These are phyloP conservation scores for Erythrophleum fordii DNA, from an alignment of 306 rosid genomes.

Conservation along the genomic window DNA sequence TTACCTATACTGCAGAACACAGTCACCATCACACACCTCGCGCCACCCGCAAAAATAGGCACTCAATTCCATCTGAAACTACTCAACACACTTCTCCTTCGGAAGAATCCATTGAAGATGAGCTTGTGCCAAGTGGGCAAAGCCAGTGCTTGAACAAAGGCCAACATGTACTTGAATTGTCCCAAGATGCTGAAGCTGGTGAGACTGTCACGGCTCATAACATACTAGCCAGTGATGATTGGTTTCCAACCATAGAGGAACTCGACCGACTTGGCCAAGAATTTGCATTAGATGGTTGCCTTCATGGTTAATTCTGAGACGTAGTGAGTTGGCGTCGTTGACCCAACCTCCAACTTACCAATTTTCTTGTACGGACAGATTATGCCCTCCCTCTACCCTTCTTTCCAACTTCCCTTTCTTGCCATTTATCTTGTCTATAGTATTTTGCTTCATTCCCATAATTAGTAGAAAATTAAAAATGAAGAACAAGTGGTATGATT, in stretches of 20 bases:
- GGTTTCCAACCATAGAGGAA: slow-evolving; percentile 49
- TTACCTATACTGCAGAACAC: slow-evolving; percentile 83
- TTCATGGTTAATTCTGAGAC: slow-evolving; percentile 21
- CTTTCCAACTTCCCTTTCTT: neutral
- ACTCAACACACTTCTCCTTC: slow-evolving; percentile 8
- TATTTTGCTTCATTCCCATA: neutral
- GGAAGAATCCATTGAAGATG: slow-evolving; percentile 37
- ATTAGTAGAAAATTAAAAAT: neutral
- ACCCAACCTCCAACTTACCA: neutral
- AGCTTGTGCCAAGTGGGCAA: slow-evolving; percentile 16
- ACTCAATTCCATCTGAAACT: slow-evolving; percentile 1
- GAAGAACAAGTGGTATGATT: neutral
- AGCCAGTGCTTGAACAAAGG: slow-evolving; percentile 18
- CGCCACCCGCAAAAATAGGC: slow-evolving; percentile 47
- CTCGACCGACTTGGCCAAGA: slow-evolving; percentile 35
- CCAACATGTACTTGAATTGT: slow-evolving; percentile 35
- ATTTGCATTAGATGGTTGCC: slow-evolving; percentile 35
- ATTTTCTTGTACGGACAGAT: neutral
- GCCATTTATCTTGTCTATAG: neutral
- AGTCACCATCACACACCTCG: slow-evolving; percentile 74
- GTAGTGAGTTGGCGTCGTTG: neutral
- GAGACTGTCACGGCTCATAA: neutral
- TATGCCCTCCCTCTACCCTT: neutral
- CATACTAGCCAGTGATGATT: slow-evolving; percentile 33
- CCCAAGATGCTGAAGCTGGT: slow-evolving; percentile 18